Conservation (phyloP, 208 protist species). For the Acanthamoeba royreba region DNA sequence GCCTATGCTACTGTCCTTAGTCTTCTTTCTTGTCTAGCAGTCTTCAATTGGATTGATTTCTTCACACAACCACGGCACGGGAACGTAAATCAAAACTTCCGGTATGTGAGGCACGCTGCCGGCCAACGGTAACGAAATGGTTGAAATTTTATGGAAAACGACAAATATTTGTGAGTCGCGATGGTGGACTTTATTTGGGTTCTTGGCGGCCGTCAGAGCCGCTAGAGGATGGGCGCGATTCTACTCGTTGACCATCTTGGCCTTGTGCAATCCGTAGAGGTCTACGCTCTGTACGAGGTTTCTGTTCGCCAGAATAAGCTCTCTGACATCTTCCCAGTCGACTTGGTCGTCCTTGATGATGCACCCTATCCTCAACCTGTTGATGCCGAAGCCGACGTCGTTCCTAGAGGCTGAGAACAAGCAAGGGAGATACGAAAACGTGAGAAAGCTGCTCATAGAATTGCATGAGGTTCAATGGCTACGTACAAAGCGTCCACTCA, state of each 20-base stretch:
- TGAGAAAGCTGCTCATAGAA: too few species aligned
- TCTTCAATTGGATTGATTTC: too few species aligned
- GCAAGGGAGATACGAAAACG: too few species aligned
- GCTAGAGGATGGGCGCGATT: neutral
- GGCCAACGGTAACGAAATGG: too few species aligned
- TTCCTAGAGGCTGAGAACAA: neutral
- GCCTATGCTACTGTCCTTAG: too few species aligned
- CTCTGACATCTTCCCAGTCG: conserved; percentile 10
- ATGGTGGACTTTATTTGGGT: neutral
- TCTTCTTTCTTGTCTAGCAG: too few species aligned
- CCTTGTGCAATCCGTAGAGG: conserved; percentile 30
- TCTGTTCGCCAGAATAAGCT: conserved; percentile 13
- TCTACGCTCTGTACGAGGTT: conserved; percentile 35
- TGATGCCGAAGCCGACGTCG: conserved; percentile 42
- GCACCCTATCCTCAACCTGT: conserved; percentile 25
- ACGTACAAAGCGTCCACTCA: conserved; percentile 28
- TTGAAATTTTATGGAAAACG: too few species aligned
- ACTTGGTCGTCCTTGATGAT: conserved; percentile 38
- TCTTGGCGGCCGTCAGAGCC: too few species aligned
- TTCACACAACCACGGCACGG: too few species aligned
- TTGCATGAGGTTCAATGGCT: neutral
- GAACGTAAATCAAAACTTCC: too few species aligned
- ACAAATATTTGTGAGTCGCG: neutral
- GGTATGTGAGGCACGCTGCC: too few species aligned
- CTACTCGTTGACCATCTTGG: conserved; percentile 26